Evolutionary conservation across 2,329 filamentous ascomycete species (phyloP).

Genomic region (Sphaerulina vaccinii): DNA sequence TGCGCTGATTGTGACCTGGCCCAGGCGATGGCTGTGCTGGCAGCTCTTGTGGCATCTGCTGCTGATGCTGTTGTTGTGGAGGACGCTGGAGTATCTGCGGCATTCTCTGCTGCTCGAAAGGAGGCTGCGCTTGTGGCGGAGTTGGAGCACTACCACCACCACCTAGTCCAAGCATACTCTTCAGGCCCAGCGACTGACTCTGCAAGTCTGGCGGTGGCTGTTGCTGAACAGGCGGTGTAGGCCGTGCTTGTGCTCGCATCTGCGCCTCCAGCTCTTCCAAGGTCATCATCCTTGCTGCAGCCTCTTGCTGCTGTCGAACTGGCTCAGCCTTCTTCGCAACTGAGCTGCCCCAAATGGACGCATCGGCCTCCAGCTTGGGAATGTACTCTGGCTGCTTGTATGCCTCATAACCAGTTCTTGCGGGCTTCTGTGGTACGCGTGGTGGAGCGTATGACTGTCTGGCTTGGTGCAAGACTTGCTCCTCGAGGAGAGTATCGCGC

Average conservation of each 20-base stretch:
- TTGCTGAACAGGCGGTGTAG: constrained; percentile 25
- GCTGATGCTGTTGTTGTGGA: constrained; percentile 34
- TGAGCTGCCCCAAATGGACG: constrained; percentile 83
- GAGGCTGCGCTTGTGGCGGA: constrained; percentile 24
- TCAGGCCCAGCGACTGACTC: constrained; percentile 36
- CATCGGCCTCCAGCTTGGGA: constrained; percentile 87
- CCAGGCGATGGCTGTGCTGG: constrained; percentile 38
- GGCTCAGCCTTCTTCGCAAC: constrained; percentile 53
- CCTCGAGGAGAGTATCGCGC: constrained; percentile 81
- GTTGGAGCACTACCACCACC: constrained; percentile 24
- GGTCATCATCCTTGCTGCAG: constrained; percentile 79
- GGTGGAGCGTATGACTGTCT: constrained; percentile 59
- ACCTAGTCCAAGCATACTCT: constrained; percentile 37
- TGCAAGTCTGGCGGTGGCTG: constrained; percentile 25
- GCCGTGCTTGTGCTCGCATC: constrained; percentile 69
- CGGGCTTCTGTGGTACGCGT: constrained; percentile 53
- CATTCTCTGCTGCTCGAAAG: constrained; percentile 39
- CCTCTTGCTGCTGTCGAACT: constrained; percentile 27
- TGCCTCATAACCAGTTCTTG: constrained; percentile 83
- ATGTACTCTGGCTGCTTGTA: constrained; percentile 82
- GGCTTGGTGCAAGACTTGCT: constrained; percentile 79
- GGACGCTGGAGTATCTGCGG: constrained; percentile 53
- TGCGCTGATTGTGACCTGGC: constrained; percentile 43
- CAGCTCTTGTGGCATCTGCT: constrained; percentile 25
- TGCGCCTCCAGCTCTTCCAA: constrained; percentile 95